Percentiles rank a stretch among this genome's conserved stretches.
Conservation (phyloP, 768 basidiomycete genomes). For the Mycena polygramma region DNA sequence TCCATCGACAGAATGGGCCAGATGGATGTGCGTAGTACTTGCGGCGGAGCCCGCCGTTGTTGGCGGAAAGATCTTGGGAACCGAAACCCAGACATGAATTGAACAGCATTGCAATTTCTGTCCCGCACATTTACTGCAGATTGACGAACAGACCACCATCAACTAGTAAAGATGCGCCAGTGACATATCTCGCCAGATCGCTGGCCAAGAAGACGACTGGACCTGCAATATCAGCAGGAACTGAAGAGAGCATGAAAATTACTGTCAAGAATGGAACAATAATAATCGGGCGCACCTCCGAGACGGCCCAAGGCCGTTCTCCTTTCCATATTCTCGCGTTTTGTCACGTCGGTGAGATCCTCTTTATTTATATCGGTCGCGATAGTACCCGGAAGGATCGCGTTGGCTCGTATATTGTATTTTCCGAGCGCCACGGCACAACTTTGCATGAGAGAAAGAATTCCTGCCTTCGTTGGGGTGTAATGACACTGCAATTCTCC, state of each 20-base stretch:
- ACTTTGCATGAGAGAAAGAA: constrained; percentile 84
- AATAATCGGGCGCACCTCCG: constrained; percentile 57
- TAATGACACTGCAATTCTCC: constrained; percentile 84
- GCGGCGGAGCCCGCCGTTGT: constrained; percentile 67
- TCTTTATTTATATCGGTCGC: constrained; percentile 85
- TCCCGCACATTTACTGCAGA: constrained; percentile 60
- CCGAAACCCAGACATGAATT: constrained; percentile 32
- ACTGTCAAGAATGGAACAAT: neutral
- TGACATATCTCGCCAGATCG: constrained; percentile 78
- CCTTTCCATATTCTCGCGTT: constrained; percentile 73
- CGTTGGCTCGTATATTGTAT: constrained; percentile 80
- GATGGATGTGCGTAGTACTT: constrained; percentile 67
- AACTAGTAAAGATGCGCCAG: constrained; percentile 73
- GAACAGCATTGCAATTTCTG: neutral
- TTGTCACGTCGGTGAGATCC: constrained; percentile 70
- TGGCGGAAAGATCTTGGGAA: constrained; percentile 55
- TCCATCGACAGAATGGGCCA: constrained; percentile 62
- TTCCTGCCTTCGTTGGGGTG: constrained; percentile 84
- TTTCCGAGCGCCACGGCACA: constrained; percentile 84
- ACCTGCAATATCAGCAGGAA: constrained; percentile 79
- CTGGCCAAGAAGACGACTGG: constrained; percentile 82
- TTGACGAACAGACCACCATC: constrained; percentile 85
- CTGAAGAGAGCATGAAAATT: constrained; percentile 5
- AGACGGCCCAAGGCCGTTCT: constrained; percentile 77
- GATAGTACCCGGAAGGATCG: constrained; percentile 82